Evolutionary conservation across 164 flowering plant species (phyloP).

Genomic region (Umbilicus rupestris): DNA sequence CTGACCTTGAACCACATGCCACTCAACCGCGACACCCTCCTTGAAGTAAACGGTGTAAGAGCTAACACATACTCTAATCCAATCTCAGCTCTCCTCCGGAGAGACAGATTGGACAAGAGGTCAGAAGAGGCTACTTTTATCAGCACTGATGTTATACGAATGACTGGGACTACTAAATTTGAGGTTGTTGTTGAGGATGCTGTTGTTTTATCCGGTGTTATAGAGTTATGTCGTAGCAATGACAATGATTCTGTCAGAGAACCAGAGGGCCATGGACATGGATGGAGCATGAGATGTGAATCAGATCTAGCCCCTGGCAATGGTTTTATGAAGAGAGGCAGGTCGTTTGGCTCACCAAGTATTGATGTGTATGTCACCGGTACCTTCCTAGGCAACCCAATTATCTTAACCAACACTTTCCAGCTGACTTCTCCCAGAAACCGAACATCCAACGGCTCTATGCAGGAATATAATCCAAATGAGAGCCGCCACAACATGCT

Average conservation of each 20-base stretch:
- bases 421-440: conserved; percentile 42
- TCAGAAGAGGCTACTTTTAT: conserved; percentile 70
- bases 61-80: conserved; percentile 46
- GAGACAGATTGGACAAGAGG: conserved; percentile 51
- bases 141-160: conserved; percentile 1
- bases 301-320: conserved; percentile 24
- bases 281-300: conserved; percentile 65
- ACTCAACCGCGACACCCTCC: conserved; percentile 47
- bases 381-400: conserved; percentile 54
- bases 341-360: conserved; percentile 29
- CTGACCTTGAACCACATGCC: conserved; percentile 69
- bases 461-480: neutral
- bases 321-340: conserved; percentile 48
- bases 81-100: conserved; percentile 37
- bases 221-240: conserved; percentile 44
- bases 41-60: conserved; percentile 70
- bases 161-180: conserved; percentile 38
- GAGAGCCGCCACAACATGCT: neutral
- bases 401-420: conserved; percentile 70
- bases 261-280: conserved; percentile 21
- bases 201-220: conserved; percentile 49
- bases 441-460: conserved; percentile 28
- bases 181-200: conserved; percentile 53
- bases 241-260: conserved; percentile 36
- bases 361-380: conserved; percentile 80